Percentiles rank a stretch among this genome's conserved stretches.
These are phyloP conservation scores for Plasmodium fragile DNA, from an alignment of 169 alveolate genomes.

Conservation along the genomic window DNA sequence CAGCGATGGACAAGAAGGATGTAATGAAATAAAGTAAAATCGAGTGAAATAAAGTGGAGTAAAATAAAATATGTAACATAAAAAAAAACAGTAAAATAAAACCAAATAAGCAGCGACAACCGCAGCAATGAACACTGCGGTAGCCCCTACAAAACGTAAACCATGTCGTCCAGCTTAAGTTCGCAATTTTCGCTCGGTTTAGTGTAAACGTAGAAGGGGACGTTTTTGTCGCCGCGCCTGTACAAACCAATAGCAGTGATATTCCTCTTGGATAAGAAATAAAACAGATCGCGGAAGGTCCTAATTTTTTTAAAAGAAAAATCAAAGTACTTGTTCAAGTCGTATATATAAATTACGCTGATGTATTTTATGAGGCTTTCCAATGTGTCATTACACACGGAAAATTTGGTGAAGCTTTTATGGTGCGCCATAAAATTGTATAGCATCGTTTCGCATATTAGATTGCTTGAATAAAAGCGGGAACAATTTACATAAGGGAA, in stretches of 20 bases:
- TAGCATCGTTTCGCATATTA: slow-evolving; percentile 70
- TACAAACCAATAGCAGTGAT: slow-evolving; percentile 58
- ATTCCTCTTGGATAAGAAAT: slow-evolving; percentile 42
- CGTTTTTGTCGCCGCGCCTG: slow-evolving; percentile 49
- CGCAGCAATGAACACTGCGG: neutral
- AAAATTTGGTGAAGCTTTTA: slow-evolving; percentile 66
- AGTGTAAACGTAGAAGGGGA: slow-evolving; percentile 63
- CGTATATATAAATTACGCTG: slow-evolving; percentile 32
- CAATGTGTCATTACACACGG: slow-evolving; percentile 69
- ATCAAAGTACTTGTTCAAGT: slow-evolving; percentile 46
- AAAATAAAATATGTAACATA: neutral
- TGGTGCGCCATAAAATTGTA: slow-evolving; percentile 67
- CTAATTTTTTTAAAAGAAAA: slow-evolving; percentile 62
- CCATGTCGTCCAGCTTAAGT: slow-evolving; percentile 49
- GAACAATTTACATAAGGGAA: slow-evolving; percentile 69
- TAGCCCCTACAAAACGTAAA: slow-evolving; percentile 28
- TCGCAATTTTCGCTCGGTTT: slow-evolving; percentile 57
- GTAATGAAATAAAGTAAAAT: neutral
- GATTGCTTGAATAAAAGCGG: slow-evolving; percentile 54
- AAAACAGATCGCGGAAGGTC: slow-evolving; percentile 52
- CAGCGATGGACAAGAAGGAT: neutral
- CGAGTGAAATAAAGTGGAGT: neutral
- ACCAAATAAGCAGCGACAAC: neutral
- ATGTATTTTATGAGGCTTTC: slow-evolving; percentile 42
- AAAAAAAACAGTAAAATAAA: neutral